Base-by-base conservation (phyloP, 176 grass and related monocot species). In the Typha latifolia region DNA sequence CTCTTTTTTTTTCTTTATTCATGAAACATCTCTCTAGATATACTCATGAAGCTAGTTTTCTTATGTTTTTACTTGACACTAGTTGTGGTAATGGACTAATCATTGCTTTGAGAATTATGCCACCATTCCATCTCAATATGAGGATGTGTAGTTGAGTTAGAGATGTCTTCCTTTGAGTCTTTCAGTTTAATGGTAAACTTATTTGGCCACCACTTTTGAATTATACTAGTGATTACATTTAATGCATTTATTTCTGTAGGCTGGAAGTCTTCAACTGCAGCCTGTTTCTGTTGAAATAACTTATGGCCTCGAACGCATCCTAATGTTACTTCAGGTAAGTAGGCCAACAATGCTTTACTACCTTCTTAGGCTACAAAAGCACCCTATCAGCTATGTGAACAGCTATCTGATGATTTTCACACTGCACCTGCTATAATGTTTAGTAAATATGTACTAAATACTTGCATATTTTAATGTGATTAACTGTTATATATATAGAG, bases 271-370 rank as follows among this genome's bases (percentile, higher is more conserved):
- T 76, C 88, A 77, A 56, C 80, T 97, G 74, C 26, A 75, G 47
- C 93, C 93, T 32, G 82, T 97, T 84, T 91, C 93, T 70, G 85
- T 97, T 22, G 93, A 97, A 78, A 92, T 97, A 80, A 92, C 93
- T 66, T 92, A 97, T 89, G 93, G 93, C 65, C 93, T 97, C 64
- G 93, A 97, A 76, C 85, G 93, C 18, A 97, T 97, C 72, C 84
- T 97, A 64, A 97, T 97, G 88, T 85, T 80, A 73, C 93, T 97
- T 82, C 93, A 97, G 85, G 93, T 97, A 75, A 27, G 37, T 63
- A 34, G 66, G 73, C 8, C 69, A 64, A 49, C 69, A 14, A 21
- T 61, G 29, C 62, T 64, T 56, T 71, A 53, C 4, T 65, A 72
- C 68, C 16, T 65, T 34, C 16, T 1, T 65, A 34, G 22, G 16